These are phyloP conservation scores for Pholiota conissans DNA, from an alignment of 768 basidiomycete genomes.

Conservation along the genomic window DNA sequence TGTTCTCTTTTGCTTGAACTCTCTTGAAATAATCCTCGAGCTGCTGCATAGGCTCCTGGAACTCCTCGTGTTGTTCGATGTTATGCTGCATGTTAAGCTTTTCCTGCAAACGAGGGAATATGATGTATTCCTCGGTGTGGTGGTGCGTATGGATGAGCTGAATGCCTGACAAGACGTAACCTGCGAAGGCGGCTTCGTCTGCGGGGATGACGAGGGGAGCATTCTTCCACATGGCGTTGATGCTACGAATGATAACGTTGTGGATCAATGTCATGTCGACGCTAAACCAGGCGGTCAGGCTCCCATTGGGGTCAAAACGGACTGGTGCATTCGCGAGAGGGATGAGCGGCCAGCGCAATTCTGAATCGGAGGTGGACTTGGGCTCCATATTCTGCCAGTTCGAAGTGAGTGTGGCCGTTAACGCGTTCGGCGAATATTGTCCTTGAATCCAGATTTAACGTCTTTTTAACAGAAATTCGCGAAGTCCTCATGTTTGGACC, in stretches of 20 bases:
- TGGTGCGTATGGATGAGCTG: slow-evolving; percentile 3
- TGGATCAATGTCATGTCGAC: slow-evolving; percentile 22
- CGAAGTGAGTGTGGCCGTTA: too few relatives aligned
- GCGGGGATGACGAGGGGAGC: slow-evolving; percentile 5
- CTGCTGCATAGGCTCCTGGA: background rate
- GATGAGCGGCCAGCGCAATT: background rate
- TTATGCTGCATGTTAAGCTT: slow-evolving; percentile 11
- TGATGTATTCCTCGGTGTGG: slow-evolving; percentile 5
- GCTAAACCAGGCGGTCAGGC: background rate
- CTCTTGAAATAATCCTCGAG: slow-evolving; percentile 4
- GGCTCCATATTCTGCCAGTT: too few relatives aligned
- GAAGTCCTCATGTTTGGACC: too few relatives aligned
- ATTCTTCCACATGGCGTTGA: slow-evolving; percentile 16
- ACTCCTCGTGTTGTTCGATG: slow-evolving; percentile 10
- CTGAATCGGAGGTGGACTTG: background rate
- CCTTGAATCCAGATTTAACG: too few relatives aligned
- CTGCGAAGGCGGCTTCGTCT: slow-evolving; percentile 6
- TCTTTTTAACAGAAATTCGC: too few relatives aligned
- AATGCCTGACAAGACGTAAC: background rate
- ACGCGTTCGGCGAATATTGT: too few relatives aligned
- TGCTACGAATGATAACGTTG: slow-evolving; percentile 21
- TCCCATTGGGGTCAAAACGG: background rate
- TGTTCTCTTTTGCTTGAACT: background rate
- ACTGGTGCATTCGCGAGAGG: background rate
- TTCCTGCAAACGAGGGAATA: slow-evolving; percentile 3